phyloP scores from a whole-genome alignment of 2,329 filamentous ascomycete genomes.

The Drechslerella coelobrocha region DNA sequence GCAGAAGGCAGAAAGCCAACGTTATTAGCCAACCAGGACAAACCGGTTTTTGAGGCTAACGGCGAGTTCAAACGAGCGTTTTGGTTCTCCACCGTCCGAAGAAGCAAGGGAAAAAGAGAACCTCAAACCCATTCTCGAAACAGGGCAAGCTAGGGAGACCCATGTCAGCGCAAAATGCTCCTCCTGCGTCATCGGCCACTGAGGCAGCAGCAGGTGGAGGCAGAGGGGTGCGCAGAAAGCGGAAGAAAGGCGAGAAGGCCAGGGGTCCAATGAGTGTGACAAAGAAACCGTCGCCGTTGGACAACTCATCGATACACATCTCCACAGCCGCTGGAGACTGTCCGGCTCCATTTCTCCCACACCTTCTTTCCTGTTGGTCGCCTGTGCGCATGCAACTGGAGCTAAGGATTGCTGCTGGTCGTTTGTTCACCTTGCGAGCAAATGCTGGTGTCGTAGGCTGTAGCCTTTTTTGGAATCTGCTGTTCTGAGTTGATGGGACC shows the following conservation, averaged over 20 bases:
- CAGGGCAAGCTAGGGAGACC: constrained; percentile 34
- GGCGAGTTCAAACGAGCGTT: constrained; percentile 36
- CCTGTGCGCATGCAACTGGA: background rate
- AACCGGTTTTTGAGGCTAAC: constrained; percentile 26
- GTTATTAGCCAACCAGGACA: background rate
- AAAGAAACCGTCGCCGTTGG: constrained; percentile 37
- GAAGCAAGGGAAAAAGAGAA: constrained; percentile 24
- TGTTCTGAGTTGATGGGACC: constrained; percentile 35
- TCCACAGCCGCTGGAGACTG: constrained; percentile 20
- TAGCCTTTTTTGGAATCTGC: constrained; percentile 30
- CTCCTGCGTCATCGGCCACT: constrained; percentile 49
- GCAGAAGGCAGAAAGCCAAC: constrained; percentile 2
- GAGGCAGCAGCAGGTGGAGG: constrained; percentile 38
- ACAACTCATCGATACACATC: constrained; percentile 47
- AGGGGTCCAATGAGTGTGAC: constrained; percentile 36
- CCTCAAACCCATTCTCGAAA: constrained; percentile 50
- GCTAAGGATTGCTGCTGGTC: constrained; percentile 34
- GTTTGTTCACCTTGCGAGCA: background rate
- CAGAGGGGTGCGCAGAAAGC: constrained; percentile 22
- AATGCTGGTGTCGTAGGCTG: constrained; percentile 35
- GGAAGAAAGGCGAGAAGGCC: constrained; percentile 50
- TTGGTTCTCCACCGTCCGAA: constrained; percentile 38
- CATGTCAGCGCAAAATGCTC: constrained; percentile 33
- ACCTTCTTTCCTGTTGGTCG: constrained; percentile 15
- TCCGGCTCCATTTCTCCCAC: constrained; percentile 14